Percentiles rank a stretch among this genome's conserved stretches.
Evolutionary conservation across 495 filamentous ascomycete species (phyloP).

Genomic region (Xylaria sp.): DNA sequence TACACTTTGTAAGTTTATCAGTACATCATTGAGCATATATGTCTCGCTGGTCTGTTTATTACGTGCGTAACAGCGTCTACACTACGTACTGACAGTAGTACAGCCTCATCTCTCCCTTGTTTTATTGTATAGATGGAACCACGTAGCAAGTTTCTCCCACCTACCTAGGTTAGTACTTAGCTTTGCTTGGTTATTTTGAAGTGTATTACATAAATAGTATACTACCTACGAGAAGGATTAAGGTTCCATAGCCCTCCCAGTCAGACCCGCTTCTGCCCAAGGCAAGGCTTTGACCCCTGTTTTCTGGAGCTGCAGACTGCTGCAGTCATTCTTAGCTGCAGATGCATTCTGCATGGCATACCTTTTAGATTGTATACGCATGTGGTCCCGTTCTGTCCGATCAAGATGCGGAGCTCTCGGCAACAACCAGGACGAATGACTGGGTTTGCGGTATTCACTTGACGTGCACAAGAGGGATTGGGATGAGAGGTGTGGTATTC

Average conservation of each 20-base stretch:
- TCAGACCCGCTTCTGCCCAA: slow-evolving; percentile 12
- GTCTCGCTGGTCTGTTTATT: not conserved
- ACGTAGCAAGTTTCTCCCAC: not conserved
- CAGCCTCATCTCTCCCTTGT: not conserved
- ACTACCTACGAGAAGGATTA: not conserved
- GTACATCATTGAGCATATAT: no score
- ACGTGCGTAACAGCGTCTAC: not conserved
- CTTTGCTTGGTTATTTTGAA: not conserved
- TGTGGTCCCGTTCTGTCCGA: slow-evolving; percentile 23
- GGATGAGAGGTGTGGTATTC: slow-evolving; percentile 26
- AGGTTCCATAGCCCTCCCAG: not conserved
- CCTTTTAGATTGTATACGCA: slow-evolving; percentile 31
- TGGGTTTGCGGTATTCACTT: not conserved
- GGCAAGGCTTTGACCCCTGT: slow-evolving; percentile 20
- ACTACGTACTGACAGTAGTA: not conserved
- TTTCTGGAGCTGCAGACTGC: slow-evolving; percentile 21
- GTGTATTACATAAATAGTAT: not conserved
- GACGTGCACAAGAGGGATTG: not conserved
- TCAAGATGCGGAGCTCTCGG: slow-evolving; percentile 29
- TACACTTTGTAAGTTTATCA: not conserved
- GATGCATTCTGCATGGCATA: slow-evolving; percentile 33
- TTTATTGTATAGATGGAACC: not conserved
- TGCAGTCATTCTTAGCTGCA: slow-evolving; percentile 33
- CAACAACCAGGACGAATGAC: slow-evolving; percentile 27
- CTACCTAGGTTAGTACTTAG: not conserved